Base-by-base conservation (phyloP, 352 stramenopile species). In the Hyaloperonospora arabidopsidis region DNA sequence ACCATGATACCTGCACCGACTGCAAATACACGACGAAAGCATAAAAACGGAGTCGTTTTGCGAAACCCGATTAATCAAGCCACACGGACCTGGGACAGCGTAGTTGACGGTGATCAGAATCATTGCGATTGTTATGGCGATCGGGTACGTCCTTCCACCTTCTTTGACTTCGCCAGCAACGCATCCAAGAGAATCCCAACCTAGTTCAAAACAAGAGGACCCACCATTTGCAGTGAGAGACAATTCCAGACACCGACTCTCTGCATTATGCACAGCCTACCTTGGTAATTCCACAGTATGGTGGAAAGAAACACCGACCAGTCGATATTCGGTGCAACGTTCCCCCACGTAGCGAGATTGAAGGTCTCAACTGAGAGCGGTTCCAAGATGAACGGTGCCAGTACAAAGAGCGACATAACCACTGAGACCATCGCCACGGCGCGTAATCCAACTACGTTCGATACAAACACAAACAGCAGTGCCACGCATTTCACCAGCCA, bases 221-320 rank as follows among this genome's bases (percentile, higher is more conserved):
- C 15, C 38, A 44, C 19, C 15, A 19, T 44, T 5, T 12, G n/a
- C n/a, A 44, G 15, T 19, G 15, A 18, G 38, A 18, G 19, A 12
- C 38, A 18, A 32, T 15, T 13, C 3, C 25, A 32, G 8, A 32
- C 25, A 8, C 8, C 25, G 25, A n/a, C 17, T 23, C 7, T 22
- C 22, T 5, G 35, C 7, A 15, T 34, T 14, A 14, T 21, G 13
- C 39, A 40, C 21, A n/a, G 8, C 18, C 1, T 43, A 72, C 83
- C 83, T 77, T 93, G 83, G 46, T 89, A 89, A 56, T 89, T 91
- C 83, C 83, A 93, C 11, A 93, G 57, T 53, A 91, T 89, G 1
- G 81, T 90, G 2, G 79, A 89, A 23, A 91, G 70, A 57, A 93
- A 93, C n/a, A 89, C 47, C 19, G 79, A 89, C 83, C 83, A 91